A percentile compares a stretch with the other conserved stretches of the same genome.
Conservation (phyloP, 106 monocot genomes). For the Ottelia alismoides region DNA sequence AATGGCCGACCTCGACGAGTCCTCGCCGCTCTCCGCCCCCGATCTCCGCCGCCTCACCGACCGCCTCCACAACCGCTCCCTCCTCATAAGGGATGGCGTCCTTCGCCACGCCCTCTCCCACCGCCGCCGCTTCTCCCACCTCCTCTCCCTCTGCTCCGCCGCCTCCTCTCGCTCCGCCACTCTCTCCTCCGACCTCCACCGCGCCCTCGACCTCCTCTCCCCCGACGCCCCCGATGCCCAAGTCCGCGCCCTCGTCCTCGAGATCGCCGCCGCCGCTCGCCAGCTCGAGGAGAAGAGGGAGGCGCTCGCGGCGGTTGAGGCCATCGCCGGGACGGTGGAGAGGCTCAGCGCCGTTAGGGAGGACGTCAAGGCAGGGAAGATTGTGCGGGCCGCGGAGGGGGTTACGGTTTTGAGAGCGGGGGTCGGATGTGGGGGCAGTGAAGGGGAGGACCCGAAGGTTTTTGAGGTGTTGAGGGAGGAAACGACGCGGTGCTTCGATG, state of each 20-base stretch:
- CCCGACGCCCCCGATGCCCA: slow-evolving; percentile 34
- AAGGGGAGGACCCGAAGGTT: slow-evolving; percentile 42
- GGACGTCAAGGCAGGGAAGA: slow-evolving; percentile 22
- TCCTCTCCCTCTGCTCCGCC: slow-evolving; percentile 41
- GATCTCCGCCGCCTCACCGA: slow-evolving; percentile 90
- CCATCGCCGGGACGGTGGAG: slow-evolving; percentile 18
- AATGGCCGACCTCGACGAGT: slow-evolving; percentile 27
- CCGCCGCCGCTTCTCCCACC: slow-evolving; percentile 37
- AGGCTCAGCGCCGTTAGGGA: slow-evolving; percentile 29
- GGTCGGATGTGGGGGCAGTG: slow-evolving; percentile 9
- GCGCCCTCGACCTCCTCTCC: no score
- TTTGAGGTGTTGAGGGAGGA: slow-evolving; percentile 57
- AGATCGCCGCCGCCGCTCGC: slow-evolving; percentile 26
- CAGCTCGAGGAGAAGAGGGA: slow-evolving; percentile 55
- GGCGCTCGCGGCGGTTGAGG: slow-evolving; percentile 31
- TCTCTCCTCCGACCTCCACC: no score
- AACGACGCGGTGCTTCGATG: slow-evolving; percentile 56
- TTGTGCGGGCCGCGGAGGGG: slow-evolving; percentile 42
- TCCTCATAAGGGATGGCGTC: slow-evolving; percentile 53
- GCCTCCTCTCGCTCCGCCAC: slow-evolving; percentile 26
- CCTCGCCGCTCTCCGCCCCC: slow-evolving; percentile 78
- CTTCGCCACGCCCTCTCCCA: slow-evolving; percentile 50
- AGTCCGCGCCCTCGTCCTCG: slow-evolving; percentile 22
- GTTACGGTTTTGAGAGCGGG: slow-evolving; percentile 35
- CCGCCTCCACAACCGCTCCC: slow-evolving; percentile 69